These are phyloP conservation scores for Calycina herbarum DNA, from an alignment of 2,329 filamentous ascomycete species.

Conservation along the genomic window DNA sequence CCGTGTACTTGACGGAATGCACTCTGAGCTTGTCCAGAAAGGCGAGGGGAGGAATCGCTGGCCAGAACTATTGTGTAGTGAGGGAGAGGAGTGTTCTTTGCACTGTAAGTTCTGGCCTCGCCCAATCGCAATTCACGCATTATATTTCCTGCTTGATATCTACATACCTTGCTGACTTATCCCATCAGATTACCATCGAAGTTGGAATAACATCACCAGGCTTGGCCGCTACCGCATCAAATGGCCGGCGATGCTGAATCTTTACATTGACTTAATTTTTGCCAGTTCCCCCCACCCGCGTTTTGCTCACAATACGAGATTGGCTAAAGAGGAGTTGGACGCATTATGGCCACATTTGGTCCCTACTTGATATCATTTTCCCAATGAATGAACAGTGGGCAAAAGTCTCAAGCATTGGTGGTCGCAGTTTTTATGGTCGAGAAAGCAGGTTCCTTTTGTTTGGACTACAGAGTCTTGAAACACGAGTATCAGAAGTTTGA, in stretches of 20 bases:
- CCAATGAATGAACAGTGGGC: too few species aligned
- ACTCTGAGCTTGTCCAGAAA: neutral
- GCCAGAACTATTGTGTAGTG: neutral
- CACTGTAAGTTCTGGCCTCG: neutral
- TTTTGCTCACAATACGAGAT: neutral
- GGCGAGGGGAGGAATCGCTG: neutral
- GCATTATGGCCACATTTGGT: too few species aligned
- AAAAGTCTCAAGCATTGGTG: too few species aligned
- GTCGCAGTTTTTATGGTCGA: too few species aligned
- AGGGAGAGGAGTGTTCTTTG: neutral
- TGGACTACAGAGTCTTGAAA: too few species aligned
- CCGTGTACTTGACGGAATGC: neutral
- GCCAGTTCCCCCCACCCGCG: neutral
- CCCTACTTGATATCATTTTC: too few species aligned
- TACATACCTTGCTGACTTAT: neutral
- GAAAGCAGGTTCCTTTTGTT: too few species aligned
- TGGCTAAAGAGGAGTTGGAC: neutral
- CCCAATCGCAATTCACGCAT: neutral
- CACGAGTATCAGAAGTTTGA: too few species aligned
- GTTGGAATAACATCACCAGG: neutral
- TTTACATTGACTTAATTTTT: neutral
- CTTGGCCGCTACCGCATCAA: neutral
- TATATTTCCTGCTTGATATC: neutral
- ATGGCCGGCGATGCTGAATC: neutral
- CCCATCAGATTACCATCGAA: neutral